Evolutionary conservation across 1,284 basidiomycete species (phyloP), one percentile per base, ranked within the genome.

Genomic region (Boletus semigastroideus): DNA sequence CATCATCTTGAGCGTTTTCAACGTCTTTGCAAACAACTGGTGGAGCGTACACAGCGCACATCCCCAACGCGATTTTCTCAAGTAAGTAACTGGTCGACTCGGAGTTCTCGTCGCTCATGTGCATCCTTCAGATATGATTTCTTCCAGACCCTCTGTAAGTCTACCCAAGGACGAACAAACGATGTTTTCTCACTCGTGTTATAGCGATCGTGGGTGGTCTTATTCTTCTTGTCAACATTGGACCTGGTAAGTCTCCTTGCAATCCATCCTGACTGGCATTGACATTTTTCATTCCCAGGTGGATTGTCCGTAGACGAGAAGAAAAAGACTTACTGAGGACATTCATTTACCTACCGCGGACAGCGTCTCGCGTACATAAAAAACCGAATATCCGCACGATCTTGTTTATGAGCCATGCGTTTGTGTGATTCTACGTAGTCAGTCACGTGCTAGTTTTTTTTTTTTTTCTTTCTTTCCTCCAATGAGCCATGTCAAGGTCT

Each of bases 21-120:
- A 99, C 71, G 90, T 98, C 33, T 90, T 96, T 64, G 92, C 94
- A 74, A 99, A 99, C 82, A 98, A 98, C 75, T 99, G 92, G 88
- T 99, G 96, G 97, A 87, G 84, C 60, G 86, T 98, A n/a, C 89
- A 94, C 72, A 81, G 86, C 45, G 83, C 85, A 44, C 96, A 99
- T 73, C 96, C 95, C 54, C 91, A 94, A 67, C 85, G 96, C 52
- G 97, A 99, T 69, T 99, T 99, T 84, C 83, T 99, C 67, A 97
- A 97, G 86, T 90, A 71, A 56, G 82, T 63, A 22, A 20, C 11
- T 34, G 30, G 6, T 36, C 33, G 20, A 27, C 41, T 16, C 36
- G 36, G n/a, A 36, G 52, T 50, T 40, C 34, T 19, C 51, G 2
- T 46, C 20, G 28, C 54, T 72, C 27, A 73, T 43, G 28, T 54